Evolutionary conservation across 2,329 filamentous ascomycete species (phyloP).

Genomic region (Eurotiales sp.): DNA sequence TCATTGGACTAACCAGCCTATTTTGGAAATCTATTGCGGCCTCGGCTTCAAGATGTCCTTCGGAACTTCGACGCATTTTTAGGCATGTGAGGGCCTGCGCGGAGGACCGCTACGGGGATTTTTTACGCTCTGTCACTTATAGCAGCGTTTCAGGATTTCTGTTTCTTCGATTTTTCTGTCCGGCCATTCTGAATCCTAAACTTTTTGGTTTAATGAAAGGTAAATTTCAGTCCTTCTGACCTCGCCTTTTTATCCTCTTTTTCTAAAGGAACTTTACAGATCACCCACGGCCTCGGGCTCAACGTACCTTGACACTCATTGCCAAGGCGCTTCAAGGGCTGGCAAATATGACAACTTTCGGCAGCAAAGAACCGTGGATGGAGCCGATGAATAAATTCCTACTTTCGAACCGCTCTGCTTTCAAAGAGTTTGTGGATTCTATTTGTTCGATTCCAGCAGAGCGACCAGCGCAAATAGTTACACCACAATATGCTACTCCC

Average conservation of each 20-base stretch:
- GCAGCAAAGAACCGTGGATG: slow-evolving; percentile 98
- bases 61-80: slow-evolving; percentile 79
- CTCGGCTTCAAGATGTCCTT: slow-evolving; percentile 71
- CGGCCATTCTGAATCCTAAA: slow-evolving; percentile 92
- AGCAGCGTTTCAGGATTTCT: slow-evolving; percentile 94
- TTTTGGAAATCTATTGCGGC: slow-evolving; percentile 79
- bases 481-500: slow-evolving; percentile 87
- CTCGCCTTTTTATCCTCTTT: background rate
- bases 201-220: slow-evolving; percentile 80
- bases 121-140: slow-evolving; percentile 81
- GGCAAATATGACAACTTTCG: slow-evolving; percentile 86
- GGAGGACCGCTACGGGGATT: slow-evolving; percentile 91
- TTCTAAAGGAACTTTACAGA: slow-evolving; percentile 45
- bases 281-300: slow-evolving; percentile 75
- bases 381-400: slow-evolving; percentile 95
- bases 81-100: slow-evolving; percentile 89
- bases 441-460: slow-evolving; percentile 80
- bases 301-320: slow-evolving; percentile 85
- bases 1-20: slow-evolving; percentile 73
- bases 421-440: slow-evolving; percentile 82
- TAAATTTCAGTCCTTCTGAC: slow-evolving; percentile 24
- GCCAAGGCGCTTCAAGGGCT: slow-evolving; percentile 89
- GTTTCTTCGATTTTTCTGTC: slow-evolving; percentile 92
- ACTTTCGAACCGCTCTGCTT: slow-evolving; percentile 67
- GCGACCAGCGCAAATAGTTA: slow-evolving; percentile 60